These are phyloP conservation scores for Canariomyces notabilis DNA, from an alignment of 2,329 filamentous ascomycete genomes.

Conservation along the genomic window DNA sequence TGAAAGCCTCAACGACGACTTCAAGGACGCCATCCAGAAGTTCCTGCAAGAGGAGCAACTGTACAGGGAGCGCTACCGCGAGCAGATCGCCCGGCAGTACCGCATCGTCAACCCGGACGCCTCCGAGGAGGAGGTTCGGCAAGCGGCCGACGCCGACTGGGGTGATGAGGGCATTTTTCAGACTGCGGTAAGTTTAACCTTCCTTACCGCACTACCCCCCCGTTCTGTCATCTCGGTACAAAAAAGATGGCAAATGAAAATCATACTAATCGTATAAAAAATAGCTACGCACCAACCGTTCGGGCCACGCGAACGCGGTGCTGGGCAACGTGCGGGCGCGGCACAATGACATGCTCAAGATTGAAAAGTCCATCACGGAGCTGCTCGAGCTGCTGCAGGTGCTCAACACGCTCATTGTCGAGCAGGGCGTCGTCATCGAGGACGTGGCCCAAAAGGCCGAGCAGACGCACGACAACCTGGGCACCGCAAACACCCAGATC, in stretches of 20 bases:
- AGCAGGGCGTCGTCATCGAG: constrained; percentile 61
- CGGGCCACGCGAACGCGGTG: constrained; percentile 65
- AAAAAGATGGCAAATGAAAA: too few species aligned
- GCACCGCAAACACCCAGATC: constrained; percentile 65
- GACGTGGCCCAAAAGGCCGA: constrained; percentile 61
- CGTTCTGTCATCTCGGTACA: constrained; percentile 4
- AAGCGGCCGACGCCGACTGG: constrained; percentile 68
- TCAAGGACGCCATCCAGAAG: constrained; percentile 64
- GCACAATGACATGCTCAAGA: constrained; percentile 77
- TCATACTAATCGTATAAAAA: background rate
- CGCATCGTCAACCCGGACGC: constrained; percentile 77
- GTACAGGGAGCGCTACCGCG: constrained; percentile 66
- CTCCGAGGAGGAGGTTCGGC: constrained; percentile 64
- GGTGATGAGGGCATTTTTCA: constrained; percentile 77
- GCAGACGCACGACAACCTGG: constrained; percentile 60
- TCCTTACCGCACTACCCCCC: background rate
- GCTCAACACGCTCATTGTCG: constrained; percentile 70
- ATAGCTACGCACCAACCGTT: constrained; percentile 70
- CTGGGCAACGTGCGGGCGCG: constrained; percentile 75
- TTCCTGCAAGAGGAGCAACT: constrained; percentile 67
- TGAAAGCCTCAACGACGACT: constrained; percentile 63
- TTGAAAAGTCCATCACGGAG: constrained; percentile 69
- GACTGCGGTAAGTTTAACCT: constrained; percentile 58
- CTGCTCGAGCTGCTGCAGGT: constrained; percentile 60
- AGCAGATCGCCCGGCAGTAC: constrained; percentile 76